Evolutionary conservation across 768 basidiomycete species (phyloP), one percentile per base, ranked within the genome.

Genomic region (Kwoniella sp.): DNA sequence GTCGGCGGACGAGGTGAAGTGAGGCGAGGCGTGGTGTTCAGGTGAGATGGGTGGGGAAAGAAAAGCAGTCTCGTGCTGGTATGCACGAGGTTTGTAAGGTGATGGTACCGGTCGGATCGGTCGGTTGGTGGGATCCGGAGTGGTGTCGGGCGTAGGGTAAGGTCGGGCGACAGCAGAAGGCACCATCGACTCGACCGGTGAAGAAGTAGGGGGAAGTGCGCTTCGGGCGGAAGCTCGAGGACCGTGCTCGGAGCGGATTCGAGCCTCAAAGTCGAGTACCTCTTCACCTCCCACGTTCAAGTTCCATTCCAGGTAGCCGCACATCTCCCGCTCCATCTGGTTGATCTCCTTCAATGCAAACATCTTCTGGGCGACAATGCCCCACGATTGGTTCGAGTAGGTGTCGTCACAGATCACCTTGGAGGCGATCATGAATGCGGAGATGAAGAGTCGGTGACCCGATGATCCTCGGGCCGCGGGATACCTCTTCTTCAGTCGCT

Each of bases 281-380:
- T 77, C 75, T 31, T 71, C 60, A 19, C 68, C 71, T 6, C 60
- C 60, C 37, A 76, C 68, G 56, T 76, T 76, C 57, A 78, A 57
- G 47, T 73, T 68, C 91, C 90, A 96, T 70, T 93, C 91, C 37
- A 99, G 78, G 67, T 96, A 98, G 14, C 82, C 80, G 58, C 84
- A 89, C 85, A 95, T 90, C 75, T 92, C 89, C 20, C 89, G 78
- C 77, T 92, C 90, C 89, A 92, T 91, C 79, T 92, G 89, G 74
- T 95, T 95, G 67, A 95, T 85, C 79, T 92, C 90, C 39, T 86
- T 80, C 6, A 92, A 76, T 1, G 79, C 77, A 64, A 91, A 92
- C 82, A 89, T 85, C 25, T 83, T 84, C 73, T 91, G 88, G 0
- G 87, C 89, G 33, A 92, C 89, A 38, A 91, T 86, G 5, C 83